These are phyloP conservation scores for Neophaeococcomyces aloes DNA, from an alignment of 2,329 filamentous ascomycete species.

Conservation along the genomic window DNA sequence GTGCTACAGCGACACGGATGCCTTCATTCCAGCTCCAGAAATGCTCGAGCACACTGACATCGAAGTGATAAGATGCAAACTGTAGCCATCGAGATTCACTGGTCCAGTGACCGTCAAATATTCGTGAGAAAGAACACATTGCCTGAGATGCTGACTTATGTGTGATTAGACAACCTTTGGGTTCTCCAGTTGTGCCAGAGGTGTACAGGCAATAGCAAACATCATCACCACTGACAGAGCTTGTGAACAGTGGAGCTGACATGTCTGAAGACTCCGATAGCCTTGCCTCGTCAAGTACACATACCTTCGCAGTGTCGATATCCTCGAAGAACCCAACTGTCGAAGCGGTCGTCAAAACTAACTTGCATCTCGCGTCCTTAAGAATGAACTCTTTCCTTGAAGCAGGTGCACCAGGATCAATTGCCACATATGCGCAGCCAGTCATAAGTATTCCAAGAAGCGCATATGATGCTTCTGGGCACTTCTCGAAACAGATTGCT, in stretches of 20 bases:
- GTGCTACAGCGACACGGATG: constrained; percentile 71
- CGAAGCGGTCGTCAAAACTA: constrained; percentile 50
- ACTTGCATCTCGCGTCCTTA: constrained; percentile 56
- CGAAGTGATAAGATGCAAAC: constrained; percentile 90
- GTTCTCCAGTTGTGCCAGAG: constrained; percentile 74
- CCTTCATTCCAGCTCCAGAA: constrained; percentile 94
- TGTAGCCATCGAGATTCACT: constrained; percentile 70
- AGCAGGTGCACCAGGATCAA: constrained; percentile 63
- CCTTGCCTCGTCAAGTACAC: constrained; percentile 33
- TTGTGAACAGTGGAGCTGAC: constrained; percentile 27
- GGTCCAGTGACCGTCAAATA: constrained; percentile 69
- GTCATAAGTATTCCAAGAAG: constrained; percentile 75
- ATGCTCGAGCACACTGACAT: constrained; percentile 85
- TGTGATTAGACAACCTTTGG: constrained; percentile 79
- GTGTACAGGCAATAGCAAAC: constrained; percentile 80
- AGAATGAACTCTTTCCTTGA: constrained; percentile 70
- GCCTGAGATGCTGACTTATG: constrained; percentile 84
- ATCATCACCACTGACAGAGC: constrained; percentile 38
- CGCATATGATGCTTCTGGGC: constrained; percentile 69
- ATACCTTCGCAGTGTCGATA: constrained; percentile 32
- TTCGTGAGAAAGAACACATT: constrained; percentile 70
- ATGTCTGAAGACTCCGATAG: constrained; percentile 28
- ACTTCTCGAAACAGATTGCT: constrained; percentile 74
- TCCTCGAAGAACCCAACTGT: constrained; percentile 31
- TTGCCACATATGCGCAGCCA: constrained; percentile 68